Conservation (phyloP, 1,284 basidiomycete species). For the Sparassis latifolia region DNA sequence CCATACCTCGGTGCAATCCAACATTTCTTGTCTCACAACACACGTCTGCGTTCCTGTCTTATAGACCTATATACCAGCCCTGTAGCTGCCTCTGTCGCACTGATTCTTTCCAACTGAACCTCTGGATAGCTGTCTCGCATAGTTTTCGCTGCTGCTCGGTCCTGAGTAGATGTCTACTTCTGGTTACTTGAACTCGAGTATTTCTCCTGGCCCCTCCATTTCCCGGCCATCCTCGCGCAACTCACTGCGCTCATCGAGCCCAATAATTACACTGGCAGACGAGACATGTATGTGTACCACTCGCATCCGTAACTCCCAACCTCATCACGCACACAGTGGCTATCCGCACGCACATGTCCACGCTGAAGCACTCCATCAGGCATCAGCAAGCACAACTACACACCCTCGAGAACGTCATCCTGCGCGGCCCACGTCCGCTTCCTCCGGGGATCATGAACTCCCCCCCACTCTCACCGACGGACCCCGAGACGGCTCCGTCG, state of each 20-base stretch:
- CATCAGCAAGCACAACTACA: slow-evolving; percentile 72
- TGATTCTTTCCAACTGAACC: no score
- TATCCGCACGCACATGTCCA: slow-evolving; percentile 67
- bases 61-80: no score
- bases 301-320: background rate
- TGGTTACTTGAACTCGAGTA: background rate
- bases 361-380: slow-evolving; percentile 68
- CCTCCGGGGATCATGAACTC: slow-evolving; percentile 37
- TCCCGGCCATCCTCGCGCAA: slow-evolving; percentile 49
- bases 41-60: no score
- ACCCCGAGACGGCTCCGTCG: slow-evolving; percentile 20
- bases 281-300: slow-evolving; percentile 45
- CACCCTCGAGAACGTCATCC: slow-evolving; percentile 55
- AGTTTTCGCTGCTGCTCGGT: background rate
- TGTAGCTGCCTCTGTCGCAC: no score
- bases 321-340: slow-evolving; percentile 38
- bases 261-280: slow-evolving; percentile 40
- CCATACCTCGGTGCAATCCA: no score
- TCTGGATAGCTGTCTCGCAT: background rate
- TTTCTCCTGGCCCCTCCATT: slow-evolving; percentile 2
- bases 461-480: slow-evolving; percentile 29
- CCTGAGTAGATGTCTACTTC: background rate
- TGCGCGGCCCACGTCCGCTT: slow-evolving; percentile 55
- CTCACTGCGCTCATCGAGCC: slow-evolving; percentile 49
- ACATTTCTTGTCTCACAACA: no score